These are phyloP conservation scores for Anthracocystis panici-leucophaei DNA, from an alignment of 1,284 basidiomycete species.

Conservation along the genomic window DNA sequence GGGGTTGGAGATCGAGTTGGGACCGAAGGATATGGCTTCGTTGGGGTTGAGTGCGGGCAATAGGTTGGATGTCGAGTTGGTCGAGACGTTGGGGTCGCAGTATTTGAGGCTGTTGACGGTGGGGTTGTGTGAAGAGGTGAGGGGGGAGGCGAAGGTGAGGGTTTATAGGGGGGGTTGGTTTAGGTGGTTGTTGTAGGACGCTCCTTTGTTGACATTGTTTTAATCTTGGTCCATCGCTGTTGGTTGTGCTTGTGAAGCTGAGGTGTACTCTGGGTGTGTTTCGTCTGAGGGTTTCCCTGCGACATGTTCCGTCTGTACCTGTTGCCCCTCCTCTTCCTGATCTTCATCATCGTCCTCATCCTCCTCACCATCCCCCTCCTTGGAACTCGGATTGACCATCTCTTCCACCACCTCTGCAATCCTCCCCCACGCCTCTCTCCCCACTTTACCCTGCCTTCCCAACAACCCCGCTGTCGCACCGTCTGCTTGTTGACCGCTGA, in stretches of 20 bases:
- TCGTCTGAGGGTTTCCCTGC: not conserved
- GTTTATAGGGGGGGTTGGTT: constrained; percentile 43
- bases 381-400: constrained; percentile 8
- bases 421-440: constrained; percentile 1
- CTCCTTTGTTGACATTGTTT: not conserved
- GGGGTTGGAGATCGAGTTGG: constrained; percentile 25
- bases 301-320: not conserved
- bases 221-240: constrained; percentile 3
- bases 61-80: constrained; percentile 42
- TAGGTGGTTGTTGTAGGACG: constrained; percentile 33
- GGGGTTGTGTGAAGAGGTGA: constrained; percentile 4
- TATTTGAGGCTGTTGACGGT: constrained; percentile 20
- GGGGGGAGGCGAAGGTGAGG: constrained; percentile 12
- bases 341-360: constrained; percentile 33
- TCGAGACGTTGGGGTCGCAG: constrained; percentile 25
- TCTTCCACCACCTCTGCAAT: constrained; percentile 14
- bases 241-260: not conserved
- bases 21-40: constrained; percentile 36
- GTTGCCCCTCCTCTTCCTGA: constrained; percentile 6
- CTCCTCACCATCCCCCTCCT: constrained; percentile 21
- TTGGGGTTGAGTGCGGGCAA: constrained; percentile 50
- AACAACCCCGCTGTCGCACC: constrained; percentile 14
- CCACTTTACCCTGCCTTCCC: constrained; percentile 12
- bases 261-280: not conserved
- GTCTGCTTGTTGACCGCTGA: not conserved